Evolutionary conservation across 441 rosid species (phyloP).

Genomic region (Arabidopsis lyrata): DNA sequence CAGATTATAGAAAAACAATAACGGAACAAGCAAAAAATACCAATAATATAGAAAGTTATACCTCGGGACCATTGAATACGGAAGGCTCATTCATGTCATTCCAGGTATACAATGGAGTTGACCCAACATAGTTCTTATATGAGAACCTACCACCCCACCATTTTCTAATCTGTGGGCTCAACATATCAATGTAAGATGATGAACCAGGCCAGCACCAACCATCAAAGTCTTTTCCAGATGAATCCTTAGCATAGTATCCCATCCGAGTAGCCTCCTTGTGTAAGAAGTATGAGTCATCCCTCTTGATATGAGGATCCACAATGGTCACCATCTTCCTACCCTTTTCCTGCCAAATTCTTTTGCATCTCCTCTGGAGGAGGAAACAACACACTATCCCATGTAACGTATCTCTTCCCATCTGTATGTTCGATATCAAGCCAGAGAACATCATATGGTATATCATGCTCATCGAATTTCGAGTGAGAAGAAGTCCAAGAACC

Average conservation of each 20-base stretch:
- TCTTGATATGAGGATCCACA: conserved; percentile 97
- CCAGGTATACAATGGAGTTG: conserved; percentile 95
- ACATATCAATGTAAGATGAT: conserved; percentile 82
- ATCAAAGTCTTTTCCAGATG: conserved; percentile 84
- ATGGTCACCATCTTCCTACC: conserved; percentile 99
- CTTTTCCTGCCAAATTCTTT: conserved; percentile 77
- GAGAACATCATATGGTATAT: conserved; percentile 94
- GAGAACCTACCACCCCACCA: conserved; percentile 96
- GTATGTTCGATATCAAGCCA: conserved; percentile 99
- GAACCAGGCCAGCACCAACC: conserved; percentile 99
- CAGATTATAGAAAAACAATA: too few species aligned
- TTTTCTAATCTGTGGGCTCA: conserved; percentile 85
- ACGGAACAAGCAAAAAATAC: too few species aligned
- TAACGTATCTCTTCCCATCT: conserved; percentile 89
- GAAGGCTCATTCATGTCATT: conserved; percentile 99
- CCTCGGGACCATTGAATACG: conserved; percentile 99
- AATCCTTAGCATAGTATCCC: conserved; percentile 92
- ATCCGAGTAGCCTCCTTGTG: conserved; percentile 87
- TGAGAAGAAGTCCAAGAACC: conserved; percentile 19
- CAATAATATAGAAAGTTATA: conserved; percentile 45
- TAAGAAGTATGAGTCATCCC: conserved; percentile 77
- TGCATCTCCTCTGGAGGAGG: conserved; percentile 98
- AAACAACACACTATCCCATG: conserved; percentile 85
- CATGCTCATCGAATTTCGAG: conserved; percentile 92
- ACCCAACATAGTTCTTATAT: conserved; percentile 75